These are phyloP conservation scores for Colletotrichum shisoi DNA, from an alignment of 2,329 filamentous ascomycete genomes.

Conservation along the genomic window DNA sequence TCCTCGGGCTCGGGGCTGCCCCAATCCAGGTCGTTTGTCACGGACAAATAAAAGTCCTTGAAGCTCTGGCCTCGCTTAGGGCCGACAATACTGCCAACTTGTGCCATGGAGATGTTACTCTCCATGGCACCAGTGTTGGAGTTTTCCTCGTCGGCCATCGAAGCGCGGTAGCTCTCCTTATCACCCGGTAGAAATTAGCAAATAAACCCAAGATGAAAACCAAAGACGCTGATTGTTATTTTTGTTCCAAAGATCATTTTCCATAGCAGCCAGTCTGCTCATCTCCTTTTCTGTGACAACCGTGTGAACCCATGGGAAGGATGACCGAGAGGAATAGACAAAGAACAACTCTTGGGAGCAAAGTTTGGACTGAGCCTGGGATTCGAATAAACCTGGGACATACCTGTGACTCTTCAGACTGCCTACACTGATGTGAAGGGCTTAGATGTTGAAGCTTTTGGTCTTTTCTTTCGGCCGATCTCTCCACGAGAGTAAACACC, in stretches of 20 bases:
- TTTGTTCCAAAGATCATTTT: background rate
- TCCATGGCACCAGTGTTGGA: background rate
- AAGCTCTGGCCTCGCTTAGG: slow-evolving; percentile 9
- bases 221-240: background rate
- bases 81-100: background rate
- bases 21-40: slow-evolving; percentile 20
- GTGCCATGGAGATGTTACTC: background rate
- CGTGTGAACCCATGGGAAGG: slow-evolving; percentile 34
- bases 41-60: slow-evolving; percentile 1
- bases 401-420: slow-evolving; percentile 42
- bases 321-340: slow-evolving; percentile 43
- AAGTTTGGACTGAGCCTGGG: slow-evolving; percentile 44
- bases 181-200: background rate
- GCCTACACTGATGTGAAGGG: slow-evolving; percentile 37
- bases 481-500: slow-evolving; percentile 8
- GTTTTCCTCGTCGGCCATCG: background rate
- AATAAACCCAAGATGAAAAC: background rate
- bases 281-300: slow-evolving; percentile 14
- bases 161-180: background rate
- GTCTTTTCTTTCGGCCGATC: background rate
- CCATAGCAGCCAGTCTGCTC: background rate
- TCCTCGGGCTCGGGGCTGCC: slow-evolving; percentile 28
- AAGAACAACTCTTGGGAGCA: slow-evolving; percentile 41
- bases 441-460: slow-evolving; percentile 23
- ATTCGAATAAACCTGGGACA: slow-evolving; percentile 33